Percentiles rank a stretch among this genome's conserved stretches.
Conservation (phyloP, 352 stramenopile species). For the Phytopythium vexans region DNA sequence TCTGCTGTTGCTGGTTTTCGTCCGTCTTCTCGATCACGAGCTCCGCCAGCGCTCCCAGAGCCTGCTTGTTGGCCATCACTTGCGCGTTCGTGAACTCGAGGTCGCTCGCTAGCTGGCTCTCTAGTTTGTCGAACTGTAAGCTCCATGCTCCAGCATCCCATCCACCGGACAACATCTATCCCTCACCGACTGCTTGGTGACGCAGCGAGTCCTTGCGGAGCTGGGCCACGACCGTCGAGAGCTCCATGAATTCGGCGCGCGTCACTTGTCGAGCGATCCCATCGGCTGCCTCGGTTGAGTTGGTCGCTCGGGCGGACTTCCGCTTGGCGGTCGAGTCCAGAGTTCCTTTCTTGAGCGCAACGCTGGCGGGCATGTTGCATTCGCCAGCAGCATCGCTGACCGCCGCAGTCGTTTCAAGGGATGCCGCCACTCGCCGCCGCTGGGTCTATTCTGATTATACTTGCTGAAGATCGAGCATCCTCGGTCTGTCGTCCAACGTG, state of each 20-base stretch:
- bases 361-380: too few relatives aligned
- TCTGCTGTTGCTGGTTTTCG: conserved; percentile 32
- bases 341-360: too few relatives aligned
- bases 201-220: conserved; percentile 44
- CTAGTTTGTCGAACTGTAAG: conserved; percentile 13
- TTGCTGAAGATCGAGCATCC: too few relatives aligned
- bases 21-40: conserved; percentile 44
- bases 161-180: background rate
- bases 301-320: background rate
- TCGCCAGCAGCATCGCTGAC: too few relatives aligned
- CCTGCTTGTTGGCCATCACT: conserved; percentile 38
- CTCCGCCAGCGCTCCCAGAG: conserved; percentile 41
- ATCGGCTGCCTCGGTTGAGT: conserved; percentile 27
- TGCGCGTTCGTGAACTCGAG: conserved; percentile 44
- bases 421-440: too few relatives aligned
- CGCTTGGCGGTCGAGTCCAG: too few relatives aligned
- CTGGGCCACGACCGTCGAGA: conserved; percentile 34
- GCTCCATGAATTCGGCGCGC: conserved; percentile 55
- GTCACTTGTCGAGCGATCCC: conserved; percentile 45
- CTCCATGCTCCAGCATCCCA: background rate
- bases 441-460: too few relatives aligned
- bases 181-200: conserved; percentile 34
- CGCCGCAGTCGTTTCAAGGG: too few relatives aligned
- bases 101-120: conserved; percentile 45
- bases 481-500: too few relatives aligned